These are phyloP conservation scores for Ballota nigra DNA, from an alignment of 257 asterid genomes.

Conservation along the genomic window DNA sequence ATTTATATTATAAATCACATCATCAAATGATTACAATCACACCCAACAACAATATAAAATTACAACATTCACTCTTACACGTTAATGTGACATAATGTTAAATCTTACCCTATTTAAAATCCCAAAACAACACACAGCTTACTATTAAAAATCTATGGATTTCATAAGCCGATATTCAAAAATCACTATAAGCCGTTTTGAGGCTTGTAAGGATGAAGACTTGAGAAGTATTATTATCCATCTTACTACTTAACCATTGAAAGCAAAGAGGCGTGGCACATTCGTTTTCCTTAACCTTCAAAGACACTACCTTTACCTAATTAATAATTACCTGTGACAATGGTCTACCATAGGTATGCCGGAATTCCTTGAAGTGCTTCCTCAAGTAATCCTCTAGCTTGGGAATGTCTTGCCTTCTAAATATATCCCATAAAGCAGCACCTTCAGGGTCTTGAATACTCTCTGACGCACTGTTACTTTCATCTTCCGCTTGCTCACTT, in stretches of 20 bases:
- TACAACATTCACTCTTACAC: neutral
- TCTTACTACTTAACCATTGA: neutral
- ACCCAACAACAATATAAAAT: neutral
- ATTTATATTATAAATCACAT: neutral
- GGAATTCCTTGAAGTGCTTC: conserved; percentile 56
- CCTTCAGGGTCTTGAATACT: conserved; percentile 41
- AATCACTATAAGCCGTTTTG: neutral
- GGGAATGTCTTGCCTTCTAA: conserved; percentile 81
- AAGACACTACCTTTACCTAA: conserved; percentile 3
- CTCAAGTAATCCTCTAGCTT: conserved; percentile 56
- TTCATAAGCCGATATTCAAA: neutral
- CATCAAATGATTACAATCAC: neutral
- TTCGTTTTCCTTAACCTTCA: neutral
- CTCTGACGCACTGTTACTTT: conserved; percentile 21
- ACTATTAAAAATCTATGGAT: neutral
- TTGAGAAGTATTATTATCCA: neutral
- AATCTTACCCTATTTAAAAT: neutral
- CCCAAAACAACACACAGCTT: neutral
- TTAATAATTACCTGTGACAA: conserved; percentile 50
- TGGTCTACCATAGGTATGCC: conserved; percentile 48
- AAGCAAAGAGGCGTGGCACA: neutral
- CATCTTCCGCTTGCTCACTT: conserved; percentile 25
- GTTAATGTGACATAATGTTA: neutral
- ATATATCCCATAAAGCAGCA: conserved; percentile 96
- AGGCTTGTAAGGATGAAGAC: neutral